Conservation (phyloP, 345 rosid species). For the Stellera chamaejasme region DNA sequence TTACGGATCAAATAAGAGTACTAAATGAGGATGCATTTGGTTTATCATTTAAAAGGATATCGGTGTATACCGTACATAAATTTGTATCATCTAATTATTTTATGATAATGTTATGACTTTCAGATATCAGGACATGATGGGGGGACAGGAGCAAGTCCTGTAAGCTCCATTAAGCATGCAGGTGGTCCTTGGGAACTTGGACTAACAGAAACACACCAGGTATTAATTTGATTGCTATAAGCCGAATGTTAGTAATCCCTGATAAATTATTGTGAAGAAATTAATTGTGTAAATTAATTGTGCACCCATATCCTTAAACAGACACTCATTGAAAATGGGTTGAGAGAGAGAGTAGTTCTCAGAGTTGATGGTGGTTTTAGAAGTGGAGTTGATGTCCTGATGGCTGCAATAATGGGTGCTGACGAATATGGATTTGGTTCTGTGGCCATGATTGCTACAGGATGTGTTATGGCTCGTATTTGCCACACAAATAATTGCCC, state of each 20-base stretch:
- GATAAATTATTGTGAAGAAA: constrained; percentile 6
- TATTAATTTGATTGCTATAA: constrained; percentile 17
- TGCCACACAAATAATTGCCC: constrained; percentile 99
- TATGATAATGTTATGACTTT: constrained; percentile 1
- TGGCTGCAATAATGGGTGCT: constrained; percentile 96
- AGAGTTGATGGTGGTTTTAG: constrained; percentile 96
- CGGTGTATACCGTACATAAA: no score
- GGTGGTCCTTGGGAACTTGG: constrained; percentile 99
- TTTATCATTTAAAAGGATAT: no score
- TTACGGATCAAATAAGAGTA: no score
- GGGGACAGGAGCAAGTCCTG: constrained; percentile 98
- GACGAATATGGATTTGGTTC: constrained; percentile 99
- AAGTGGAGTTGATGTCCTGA: constrained; percentile 94
- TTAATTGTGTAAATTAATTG: constrained; percentile 6
- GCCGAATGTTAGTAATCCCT: constrained; percentile 6
- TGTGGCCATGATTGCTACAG: constrained; percentile 99
- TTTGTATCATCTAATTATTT: no score
- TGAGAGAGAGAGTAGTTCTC: constrained; percentile 93
- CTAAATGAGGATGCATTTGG: no score
- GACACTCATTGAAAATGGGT: constrained; percentile 92
- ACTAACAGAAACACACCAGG: constrained; percentile 88
- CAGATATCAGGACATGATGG: constrained; percentile 99
- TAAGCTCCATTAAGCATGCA: constrained; percentile 98
- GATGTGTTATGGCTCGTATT: constrained; percentile 99
- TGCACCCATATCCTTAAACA: constrained; percentile 22